Base-by-base conservation (phyloP, 192 early-diverging fungal genomes). In the Dissophora globulifera region DNA sequence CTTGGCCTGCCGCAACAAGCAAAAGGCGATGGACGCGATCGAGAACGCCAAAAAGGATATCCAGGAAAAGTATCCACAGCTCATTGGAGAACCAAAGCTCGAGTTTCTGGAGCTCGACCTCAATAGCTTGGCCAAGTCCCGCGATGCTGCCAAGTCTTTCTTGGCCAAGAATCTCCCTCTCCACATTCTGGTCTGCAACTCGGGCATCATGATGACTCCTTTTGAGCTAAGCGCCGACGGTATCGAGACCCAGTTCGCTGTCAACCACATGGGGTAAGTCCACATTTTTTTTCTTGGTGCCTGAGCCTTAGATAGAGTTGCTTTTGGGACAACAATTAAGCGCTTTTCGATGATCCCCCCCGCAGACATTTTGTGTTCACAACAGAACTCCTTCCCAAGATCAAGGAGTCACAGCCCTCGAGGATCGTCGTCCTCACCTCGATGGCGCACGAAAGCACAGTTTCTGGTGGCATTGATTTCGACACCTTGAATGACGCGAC, bases 261-360 rank as follows among this genome's bases (percentile, higher is more conserved):
- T 78, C 38, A 84, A 84, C 58, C 83, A 84, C 57, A 41, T 84
- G 11, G 83, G 83, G n/a, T n/a, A n/a, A n/a, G n/a, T n/a, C n/a
- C n/a, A n/a, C n/a, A n/a, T n/a, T n/a, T n/a, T n/a, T n/a, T n/a
- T n/a, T n/a, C n/a, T n/a, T n/a, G n/a, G n/a, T n/a, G n/a, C n/a
- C n/a, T n/a, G n/a, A n/a, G n/a, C n/a, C n/a, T n/a, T n/a, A n/a
- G n/a, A n/a, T n/a, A n/a, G n/a, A n/a, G n/a, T n/a, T n/a, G n/a
- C n/a, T n/a, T n/a, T n/a, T n/a, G n/a, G n/a, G n/a, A n/a, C n/a
- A n/a, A n/a, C n/a, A n/a, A n/a, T n/a, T n/a, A n/a, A n/a, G n/a
- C n/a, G n/a, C n/a, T n/a, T n/a, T n/a, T n/a, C n/a, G n/a, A n/a
- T n/a, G n/a, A n/a, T n/a, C n/a, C n/a, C n/a, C n/a, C n/a, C n/a